These are phyloP conservation scores for Fusarium sp. DNA, from an alignment of 2,329 filamentous ascomycete genomes.

Conservation along the genomic window DNA sequence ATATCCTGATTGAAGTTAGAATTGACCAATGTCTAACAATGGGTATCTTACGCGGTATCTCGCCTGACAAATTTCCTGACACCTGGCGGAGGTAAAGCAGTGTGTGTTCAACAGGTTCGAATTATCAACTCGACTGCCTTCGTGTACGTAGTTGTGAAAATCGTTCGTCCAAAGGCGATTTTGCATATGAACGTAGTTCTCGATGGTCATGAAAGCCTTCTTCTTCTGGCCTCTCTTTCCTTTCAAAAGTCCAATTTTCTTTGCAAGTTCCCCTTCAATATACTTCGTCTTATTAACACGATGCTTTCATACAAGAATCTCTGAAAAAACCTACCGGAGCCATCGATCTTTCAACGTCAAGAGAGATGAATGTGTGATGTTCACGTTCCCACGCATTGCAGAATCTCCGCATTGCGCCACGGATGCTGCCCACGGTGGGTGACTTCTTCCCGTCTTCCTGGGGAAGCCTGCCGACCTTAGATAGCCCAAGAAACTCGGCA, in stretches of 20 bases:
- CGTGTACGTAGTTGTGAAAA: constrained; percentile 8
- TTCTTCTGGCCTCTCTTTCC: background rate
- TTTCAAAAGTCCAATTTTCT: background rate
- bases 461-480: background rate
- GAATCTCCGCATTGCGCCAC: background rate
- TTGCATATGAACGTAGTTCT: constrained; percentile 7
- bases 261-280: constrained; percentile 4
- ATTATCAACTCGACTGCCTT: constrained; percentile 4
- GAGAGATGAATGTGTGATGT: background rate
- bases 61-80: constrained; percentile 10
- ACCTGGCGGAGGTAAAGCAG: constrained; percentile 7
- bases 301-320: background rate
- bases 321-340: background rate
- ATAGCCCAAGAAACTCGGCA: background rate
- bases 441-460: background rate
- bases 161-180: constrained; percentile 2
- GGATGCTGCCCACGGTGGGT: background rate
- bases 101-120: constrained; percentile 8
- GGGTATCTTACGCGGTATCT: constrained; percentile 3
- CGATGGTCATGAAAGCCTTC: constrained; percentile 6
- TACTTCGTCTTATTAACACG: background rate
- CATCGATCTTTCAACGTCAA: background rate
- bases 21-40: background rate
- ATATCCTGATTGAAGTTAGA: constrained; percentile 6
- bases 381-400: background rate